phyloP scores from a whole-genome alignment of 148 eudicot genomes.

The Persicaria maculosa region DNA sequence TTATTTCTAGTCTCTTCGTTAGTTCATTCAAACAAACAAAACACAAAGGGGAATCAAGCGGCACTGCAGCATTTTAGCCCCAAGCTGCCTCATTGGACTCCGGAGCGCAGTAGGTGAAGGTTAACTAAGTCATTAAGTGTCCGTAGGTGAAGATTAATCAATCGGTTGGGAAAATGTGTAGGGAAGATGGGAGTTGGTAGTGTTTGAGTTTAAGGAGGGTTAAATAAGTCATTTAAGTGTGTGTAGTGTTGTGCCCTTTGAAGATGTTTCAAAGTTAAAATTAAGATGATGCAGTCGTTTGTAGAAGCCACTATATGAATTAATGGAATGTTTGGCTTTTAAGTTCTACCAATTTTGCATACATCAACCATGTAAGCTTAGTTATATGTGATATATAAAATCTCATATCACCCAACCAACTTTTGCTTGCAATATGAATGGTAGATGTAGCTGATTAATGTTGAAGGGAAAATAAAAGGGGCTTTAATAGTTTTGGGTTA shows the following conservation, averaged over 20 bases:
- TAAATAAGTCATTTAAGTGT: background rate
- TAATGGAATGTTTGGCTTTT: background rate
- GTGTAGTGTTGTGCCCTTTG: background rate
- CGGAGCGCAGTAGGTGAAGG: slow-evolving; percentile 46
- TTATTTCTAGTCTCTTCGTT: too few species aligned
- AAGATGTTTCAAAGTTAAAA: background rate
- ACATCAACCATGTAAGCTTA: background rate
- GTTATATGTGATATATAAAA: background rate
- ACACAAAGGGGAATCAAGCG: too few species aligned
- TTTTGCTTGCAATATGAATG: background rate
- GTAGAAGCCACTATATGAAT: background rate
- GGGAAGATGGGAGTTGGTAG: background rate
- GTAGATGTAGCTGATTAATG: too few species aligned
- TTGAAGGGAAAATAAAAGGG: too few species aligned
- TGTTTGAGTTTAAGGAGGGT: slow-evolving; percentile 8
- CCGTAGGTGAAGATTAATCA: too few species aligned
- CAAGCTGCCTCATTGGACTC: slow-evolving; percentile 53
- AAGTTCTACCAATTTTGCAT: background rate
- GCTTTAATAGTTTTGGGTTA: background rate
- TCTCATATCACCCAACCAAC: background rate
- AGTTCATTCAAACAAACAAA: too few species aligned
- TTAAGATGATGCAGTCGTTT: background rate
- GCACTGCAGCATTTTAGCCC: slow-evolving; percentile 50
- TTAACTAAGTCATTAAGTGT: too few species aligned
- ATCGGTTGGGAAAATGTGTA: too few species aligned